phyloP scores from a whole-genome alignment of 306 rosid genomes.

The Psophocarpus tetragonolobus region DNA sequence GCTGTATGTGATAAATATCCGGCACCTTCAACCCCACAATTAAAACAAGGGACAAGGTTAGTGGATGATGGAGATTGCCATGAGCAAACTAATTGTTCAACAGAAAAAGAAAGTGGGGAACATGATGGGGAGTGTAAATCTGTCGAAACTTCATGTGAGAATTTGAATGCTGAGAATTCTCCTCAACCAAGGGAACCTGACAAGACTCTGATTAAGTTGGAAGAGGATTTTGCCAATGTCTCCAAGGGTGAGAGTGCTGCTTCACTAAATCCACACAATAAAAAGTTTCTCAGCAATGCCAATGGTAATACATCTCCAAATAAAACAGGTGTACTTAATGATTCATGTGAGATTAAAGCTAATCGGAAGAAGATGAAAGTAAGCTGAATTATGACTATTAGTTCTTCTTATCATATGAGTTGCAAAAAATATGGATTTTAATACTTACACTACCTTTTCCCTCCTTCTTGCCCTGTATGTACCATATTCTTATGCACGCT shows the following conservation, averaged over 20 bases:
- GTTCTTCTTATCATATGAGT: not conserved
- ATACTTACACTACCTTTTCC: not conserved
- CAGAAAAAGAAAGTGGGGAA: conserved; percentile 76
- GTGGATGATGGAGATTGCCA: conserved; percentile 88
- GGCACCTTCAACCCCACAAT: conserved; percentile 96
- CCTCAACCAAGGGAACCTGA: conserved; percentile 44
- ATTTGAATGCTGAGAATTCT: conserved; percentile 48
- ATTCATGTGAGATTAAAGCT: conserved; percentile 50
- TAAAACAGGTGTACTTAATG: conserved; percentile 42
- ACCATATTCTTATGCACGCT: not conserved
- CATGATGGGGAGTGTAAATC: conserved; percentile 75
- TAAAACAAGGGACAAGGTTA: conserved; percentile 71
- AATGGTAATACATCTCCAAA: conserved; percentile 41
- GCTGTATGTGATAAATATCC: conserved; percentile 82
- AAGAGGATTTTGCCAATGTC: conserved; percentile 56
- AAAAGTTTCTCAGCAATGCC: conserved; percentile 32
- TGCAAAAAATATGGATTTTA: conserved; percentile 13
- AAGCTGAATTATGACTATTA: conserved; percentile 8
- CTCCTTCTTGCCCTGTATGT: not conserved
- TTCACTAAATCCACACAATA: conserved; percentile 37
- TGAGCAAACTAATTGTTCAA: conserved; percentile 65
- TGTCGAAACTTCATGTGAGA: conserved; percentile 67
- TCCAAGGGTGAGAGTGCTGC: conserved; percentile 39
- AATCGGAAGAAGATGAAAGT: conserved; percentile 88
- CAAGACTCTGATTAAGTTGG: conserved; percentile 48